Evolutionary conservation across 371 early-diverging fungal species (phyloP).

Genomic region (Choanephora cucurbitarum): DNA sequence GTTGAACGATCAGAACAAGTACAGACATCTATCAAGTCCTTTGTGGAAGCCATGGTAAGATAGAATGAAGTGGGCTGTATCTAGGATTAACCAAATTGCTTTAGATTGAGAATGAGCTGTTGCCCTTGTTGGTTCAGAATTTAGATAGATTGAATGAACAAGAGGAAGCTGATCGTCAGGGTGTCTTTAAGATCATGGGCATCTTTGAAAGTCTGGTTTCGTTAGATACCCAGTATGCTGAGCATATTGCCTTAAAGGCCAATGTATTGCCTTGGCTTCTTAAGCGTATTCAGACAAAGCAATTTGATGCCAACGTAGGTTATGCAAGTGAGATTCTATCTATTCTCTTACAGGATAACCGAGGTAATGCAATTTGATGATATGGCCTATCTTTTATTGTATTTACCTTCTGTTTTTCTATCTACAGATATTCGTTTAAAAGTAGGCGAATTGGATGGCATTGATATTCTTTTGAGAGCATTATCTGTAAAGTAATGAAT

Average conservation of each 20-base stretch:
- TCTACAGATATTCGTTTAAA: conserved; percentile 62
- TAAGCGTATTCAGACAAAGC: conserved; percentile 60
- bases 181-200: conserved; percentile 84
- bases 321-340: conserved; percentile 88
- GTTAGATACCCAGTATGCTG: conserved; percentile 68
- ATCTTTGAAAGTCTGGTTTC: conserved; percentile 85
- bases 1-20: conserved; percentile 65
- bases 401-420: not conserved
- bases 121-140: conserved; percentile 80
- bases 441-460: conserved; percentile 64
- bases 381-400: too few relatives aligned
- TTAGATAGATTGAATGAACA: conserved; percentile 79
- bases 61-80: not conserved
- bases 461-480: conserved; percentile 72
- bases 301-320: conserved; percentile 77
- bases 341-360: conserved; percentile 76
- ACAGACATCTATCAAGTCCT: conserved; percentile 64
- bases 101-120: conserved; percentile 71
- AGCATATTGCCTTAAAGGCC: conserved; percentile 64
- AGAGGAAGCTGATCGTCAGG: conserved; percentile 80
- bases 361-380: conserved; percentile 60
- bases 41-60: conserved; percentile 73
- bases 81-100: not conserved
- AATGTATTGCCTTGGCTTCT: conserved; percentile 75
- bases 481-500: conserved; percentile 47